Evolutionary conservation across 2,329 filamentous ascomycete genomes (phyloP).

Genomic region (Fusarium tupiense): DNA sequence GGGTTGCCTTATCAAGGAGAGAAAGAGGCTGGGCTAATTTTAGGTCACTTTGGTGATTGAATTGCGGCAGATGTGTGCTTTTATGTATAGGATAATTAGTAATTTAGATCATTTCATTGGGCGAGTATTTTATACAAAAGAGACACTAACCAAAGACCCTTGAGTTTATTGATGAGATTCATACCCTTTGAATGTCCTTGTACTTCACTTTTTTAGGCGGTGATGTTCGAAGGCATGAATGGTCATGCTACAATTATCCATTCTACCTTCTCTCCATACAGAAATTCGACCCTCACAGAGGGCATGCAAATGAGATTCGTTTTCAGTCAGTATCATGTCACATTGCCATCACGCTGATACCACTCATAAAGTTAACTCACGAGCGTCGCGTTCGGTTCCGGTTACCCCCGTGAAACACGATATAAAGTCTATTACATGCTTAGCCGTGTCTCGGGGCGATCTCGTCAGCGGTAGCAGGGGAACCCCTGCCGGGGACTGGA

Average conservation of each 20-base stretch:
- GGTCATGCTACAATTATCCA: accelerated
- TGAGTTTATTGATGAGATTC: accelerated
- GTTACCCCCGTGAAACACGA: background rate
- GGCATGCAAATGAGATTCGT: background rate
- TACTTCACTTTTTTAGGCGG: background rate
- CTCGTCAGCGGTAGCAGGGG: background rate
- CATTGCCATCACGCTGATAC: accelerated
- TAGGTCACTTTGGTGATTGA: background rate
- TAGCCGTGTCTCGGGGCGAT: background rate
- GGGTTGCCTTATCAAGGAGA: background rate
- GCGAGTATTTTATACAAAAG: background rate
- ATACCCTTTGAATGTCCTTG: background rate
- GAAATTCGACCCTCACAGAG: accelerated
- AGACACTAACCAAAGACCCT: background rate
- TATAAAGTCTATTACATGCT: background rate
- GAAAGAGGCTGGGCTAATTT: background rate
- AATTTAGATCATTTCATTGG: background rate
- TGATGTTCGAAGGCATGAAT: too few species aligned
- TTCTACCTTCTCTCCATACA: accelerated
- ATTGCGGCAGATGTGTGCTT: background rate
- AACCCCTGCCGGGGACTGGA: background rate
- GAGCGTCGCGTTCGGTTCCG: background rate
- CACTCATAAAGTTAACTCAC: accelerated
- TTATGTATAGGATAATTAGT: background rate
- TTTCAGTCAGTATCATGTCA: background rate